A percentile compares a stretch with the other conserved stretches of the same genome.
phyloP scores from a whole-genome alignment of 225 moss, liverwort and hornwort species.

The Polytrichum formosum region DNA sequence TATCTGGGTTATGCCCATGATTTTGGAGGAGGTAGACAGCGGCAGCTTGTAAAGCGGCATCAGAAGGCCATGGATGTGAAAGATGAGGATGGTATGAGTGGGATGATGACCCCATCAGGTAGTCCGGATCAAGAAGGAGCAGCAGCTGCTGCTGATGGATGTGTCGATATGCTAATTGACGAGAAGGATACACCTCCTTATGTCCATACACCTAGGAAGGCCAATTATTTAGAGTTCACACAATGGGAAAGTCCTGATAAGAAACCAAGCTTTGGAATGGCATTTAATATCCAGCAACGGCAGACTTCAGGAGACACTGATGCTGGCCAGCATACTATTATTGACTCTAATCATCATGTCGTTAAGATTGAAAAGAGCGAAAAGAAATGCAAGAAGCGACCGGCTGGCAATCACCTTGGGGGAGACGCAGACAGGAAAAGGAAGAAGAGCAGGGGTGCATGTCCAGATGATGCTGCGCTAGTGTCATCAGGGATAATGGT shows the following conservation, averaged over 20 bases:
- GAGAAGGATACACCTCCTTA: slow-evolving; percentile 5
- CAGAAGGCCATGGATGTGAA: not conserved
- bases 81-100: not conserved
- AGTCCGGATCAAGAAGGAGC: not conserved
- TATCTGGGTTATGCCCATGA: not conserved
- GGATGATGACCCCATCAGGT: too few species aligned
- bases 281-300: slow-evolving; percentile 1
- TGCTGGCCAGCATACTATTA: slow-evolving; percentile 7
- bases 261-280: not conserved
- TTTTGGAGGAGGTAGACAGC: slow-evolving; percentile 3
- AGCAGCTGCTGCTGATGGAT: slow-evolving; percentile 6
- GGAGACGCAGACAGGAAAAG: slow-evolving; percentile 5
- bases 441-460: slow-evolving; percentile 47
- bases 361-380: slow-evolving; percentile 20
- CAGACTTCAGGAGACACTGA: slow-evolving; percentile 27
- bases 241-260: not conserved
- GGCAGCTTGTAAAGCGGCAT: not conserved
- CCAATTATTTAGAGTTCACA: slow-evolving; percentile 1
- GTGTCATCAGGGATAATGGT: slow-evolving; percentile 20
- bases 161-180: slow-evolving; percentile 6
- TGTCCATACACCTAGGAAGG: not conserved
- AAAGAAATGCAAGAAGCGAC: slow-evolving; percentile 29
- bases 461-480: slow-evolving; percentile 27
- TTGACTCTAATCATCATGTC: not conserved
- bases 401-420: slow-evolving; percentile 32